These are phyloP conservation scores for Limonium bicolor DNA, from an alignment of 148 eudicot species.

Conservation along the genomic window DNA sequence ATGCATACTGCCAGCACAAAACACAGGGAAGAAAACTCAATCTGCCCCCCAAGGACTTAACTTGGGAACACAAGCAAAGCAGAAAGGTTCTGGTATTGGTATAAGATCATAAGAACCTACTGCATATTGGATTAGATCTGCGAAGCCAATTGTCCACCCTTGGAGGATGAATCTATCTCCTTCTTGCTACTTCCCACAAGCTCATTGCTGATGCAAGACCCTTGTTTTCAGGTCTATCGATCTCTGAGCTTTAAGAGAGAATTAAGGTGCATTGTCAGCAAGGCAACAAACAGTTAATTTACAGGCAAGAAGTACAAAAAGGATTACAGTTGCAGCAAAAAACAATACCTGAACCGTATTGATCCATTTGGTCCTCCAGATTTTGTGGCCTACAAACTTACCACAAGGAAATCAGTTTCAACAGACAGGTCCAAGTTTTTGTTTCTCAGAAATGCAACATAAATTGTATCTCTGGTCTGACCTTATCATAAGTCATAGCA, in stretches of 20 bases:
- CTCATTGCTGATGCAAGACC: slow-evolving; percentile 63
- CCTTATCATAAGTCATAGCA: slow-evolving; percentile 85
- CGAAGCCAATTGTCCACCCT: slow-evolving; percentile 75
- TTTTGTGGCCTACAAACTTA: slow-evolving; percentile 69
- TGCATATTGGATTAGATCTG: slow-evolving; percentile 85
- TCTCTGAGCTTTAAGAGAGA: slow-evolving; percentile 87
- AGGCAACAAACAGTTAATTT: slow-evolving; percentile 2
- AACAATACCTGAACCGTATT: slow-evolving; percentile 70
- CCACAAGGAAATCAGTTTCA: slow-evolving; percentile 15
- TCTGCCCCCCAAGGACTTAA: too few species aligned
- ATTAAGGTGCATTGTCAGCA: slow-evolving; percentile 17
- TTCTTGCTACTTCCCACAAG: slow-evolving; percentile 74
- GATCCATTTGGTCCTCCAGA: slow-evolving; percentile 99
- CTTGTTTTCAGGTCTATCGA: slow-evolving; percentile 83
- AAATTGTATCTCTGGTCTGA: slow-evolving; percentile 15
- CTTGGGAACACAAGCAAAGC: too few species aligned
- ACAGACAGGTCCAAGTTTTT: background rate
- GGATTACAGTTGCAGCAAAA: background rate
- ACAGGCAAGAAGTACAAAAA: background rate
- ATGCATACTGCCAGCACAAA: too few species aligned
- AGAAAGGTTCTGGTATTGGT: too few species aligned
- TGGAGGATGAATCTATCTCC: slow-evolving; percentile 78
- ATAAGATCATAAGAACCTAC: too few species aligned
- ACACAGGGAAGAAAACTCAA: too few species aligned
- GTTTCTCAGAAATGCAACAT: background rate